These are phyloP conservation scores for Ceratocystis eucalypticola DNA, from an alignment of 2,329 filamentous ascomycete genomes.

Conservation along the genomic window DNA sequence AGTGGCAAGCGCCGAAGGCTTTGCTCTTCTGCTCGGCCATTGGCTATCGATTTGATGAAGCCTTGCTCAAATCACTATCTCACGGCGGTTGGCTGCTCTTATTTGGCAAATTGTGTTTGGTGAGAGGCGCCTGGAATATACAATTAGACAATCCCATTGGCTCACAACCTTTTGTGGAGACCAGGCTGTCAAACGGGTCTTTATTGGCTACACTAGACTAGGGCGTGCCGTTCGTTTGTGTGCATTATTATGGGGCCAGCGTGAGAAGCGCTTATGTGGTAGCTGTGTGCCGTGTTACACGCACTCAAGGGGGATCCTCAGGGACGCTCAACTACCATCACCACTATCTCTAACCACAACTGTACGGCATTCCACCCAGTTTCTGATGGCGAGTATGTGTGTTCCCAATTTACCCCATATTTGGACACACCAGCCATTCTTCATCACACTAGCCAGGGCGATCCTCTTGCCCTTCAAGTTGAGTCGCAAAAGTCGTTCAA, in stretches of 20 bases:
- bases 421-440: no score
- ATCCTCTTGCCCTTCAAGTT: neutral
- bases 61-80: neutral
- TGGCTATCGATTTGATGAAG: neutral
- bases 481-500: neutral
- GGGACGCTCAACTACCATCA: no score
- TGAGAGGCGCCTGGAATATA: conserved; percentile 2
- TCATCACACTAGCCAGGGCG: no score
- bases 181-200: neutral
- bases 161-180: neutral
- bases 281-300: neutral
- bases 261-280: neutral
- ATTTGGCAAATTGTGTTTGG: neutral
- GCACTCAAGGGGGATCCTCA: no score
- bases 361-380: no score
- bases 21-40: neutral
- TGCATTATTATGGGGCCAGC: neutral
- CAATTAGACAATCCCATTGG: neutral
- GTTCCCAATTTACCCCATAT: no score
- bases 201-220: neutral
- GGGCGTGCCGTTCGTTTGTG: neutral
- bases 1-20: neutral
- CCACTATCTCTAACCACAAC: no score
- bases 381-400: no score
- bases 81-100: conserved; percentile 1